A percentile compares a stretch with the other conserved stretches of the same genome.
phyloP scores from a whole-genome alignment of 2,329 filamentous ascomycete species.

The Sporothrix brunneoviolacea region DNA sequence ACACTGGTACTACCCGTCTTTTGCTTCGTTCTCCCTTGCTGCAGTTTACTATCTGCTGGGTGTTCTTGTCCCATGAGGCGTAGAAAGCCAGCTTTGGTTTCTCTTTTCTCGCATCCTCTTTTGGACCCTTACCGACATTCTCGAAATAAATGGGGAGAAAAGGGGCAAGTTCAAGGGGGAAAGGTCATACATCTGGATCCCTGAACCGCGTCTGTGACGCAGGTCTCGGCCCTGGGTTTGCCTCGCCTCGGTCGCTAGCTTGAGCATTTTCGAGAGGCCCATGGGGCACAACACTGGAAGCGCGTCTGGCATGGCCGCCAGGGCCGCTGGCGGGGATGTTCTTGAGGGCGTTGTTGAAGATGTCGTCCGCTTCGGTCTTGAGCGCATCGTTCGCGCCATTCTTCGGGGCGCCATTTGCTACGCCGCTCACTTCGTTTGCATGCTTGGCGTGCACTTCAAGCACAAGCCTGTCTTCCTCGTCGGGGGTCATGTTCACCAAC shows the following conservation, averaged over 20 bases:
- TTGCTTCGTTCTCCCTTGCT: too few relatives aligned
- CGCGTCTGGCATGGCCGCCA: neutral
- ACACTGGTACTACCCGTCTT: too few relatives aligned
- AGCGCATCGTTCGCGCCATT: neutral
- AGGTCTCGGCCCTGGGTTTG: neutral
- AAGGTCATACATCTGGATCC: constrained; percentile 15
- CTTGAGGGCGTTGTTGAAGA: neutral
- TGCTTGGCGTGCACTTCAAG: neutral
- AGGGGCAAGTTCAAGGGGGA: neutral
- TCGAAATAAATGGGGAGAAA: neutral
- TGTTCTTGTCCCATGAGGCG: too few relatives aligned
- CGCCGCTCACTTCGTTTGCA: neutral
- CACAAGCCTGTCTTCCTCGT: neutral
- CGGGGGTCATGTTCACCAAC: neutral
- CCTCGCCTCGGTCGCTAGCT: neutral
- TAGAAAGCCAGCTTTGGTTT: too few relatives aligned
- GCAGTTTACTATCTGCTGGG: too few relatives aligned
- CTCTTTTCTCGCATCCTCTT: too few relatives aligned
- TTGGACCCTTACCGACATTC: neutral
- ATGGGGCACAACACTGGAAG: too few relatives aligned
- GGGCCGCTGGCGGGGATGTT: neutral
- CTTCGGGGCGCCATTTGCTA: neutral
- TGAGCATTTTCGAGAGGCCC: neutral
- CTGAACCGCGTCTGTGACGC: neutral
- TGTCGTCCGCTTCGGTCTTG: neutral